Percentiles rank a stretch among this genome's conserved stretches.
Evolutionary conservation across 192 early-diverging fungal species (phyloP).

Genomic region (Podila verticillata): DNA sequence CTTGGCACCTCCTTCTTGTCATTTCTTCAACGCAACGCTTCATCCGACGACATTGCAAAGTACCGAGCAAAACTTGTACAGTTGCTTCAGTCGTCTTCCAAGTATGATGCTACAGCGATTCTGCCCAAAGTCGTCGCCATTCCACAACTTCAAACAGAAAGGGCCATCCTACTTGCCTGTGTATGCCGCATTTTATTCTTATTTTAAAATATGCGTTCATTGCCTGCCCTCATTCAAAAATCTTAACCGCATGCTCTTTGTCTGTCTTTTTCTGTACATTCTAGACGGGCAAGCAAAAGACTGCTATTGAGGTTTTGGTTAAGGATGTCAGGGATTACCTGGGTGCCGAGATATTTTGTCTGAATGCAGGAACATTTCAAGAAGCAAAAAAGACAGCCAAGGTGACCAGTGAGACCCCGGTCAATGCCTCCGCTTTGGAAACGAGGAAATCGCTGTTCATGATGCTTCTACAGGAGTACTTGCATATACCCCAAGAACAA

Average conservation of each 20-base stretch:
- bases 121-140: conserved; percentile 41
- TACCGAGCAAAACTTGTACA: conserved; percentile 43
- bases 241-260: not conserved
- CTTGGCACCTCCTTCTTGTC: conserved; percentile 26
- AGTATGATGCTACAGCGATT: conserved; percentile 44
- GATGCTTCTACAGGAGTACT: conserved; percentile 59
- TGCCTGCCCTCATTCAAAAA: too few species aligned
- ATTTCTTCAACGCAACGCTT: conserved; percentile 21
- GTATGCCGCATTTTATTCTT: conserved; percentile 40
- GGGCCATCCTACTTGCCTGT: conserved; percentile 57
- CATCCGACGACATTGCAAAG: conserved; percentile 30
- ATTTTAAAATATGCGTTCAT: not conserved
- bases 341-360: conserved; percentile 64
- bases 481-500: conserved; percentile 55
- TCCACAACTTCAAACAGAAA: conserved; percentile 53
- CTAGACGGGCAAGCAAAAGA: conserved; percentile 55
- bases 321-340: conserved; percentile 60
- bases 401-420: not conserved
- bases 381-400: conserved; percentile 20
- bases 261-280: not conserved
- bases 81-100: conserved; percentile 54
- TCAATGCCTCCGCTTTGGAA: not conserved
- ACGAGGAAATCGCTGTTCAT: conserved; percentile 54
- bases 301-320: conserved; percentile 57
- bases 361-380: conserved; percentile 56